Evolutionary conservation across 345 rosid species (phyloP), one percentile per base, ranked within the genome.

Genomic region (Eucalyptus sp.): DNA sequence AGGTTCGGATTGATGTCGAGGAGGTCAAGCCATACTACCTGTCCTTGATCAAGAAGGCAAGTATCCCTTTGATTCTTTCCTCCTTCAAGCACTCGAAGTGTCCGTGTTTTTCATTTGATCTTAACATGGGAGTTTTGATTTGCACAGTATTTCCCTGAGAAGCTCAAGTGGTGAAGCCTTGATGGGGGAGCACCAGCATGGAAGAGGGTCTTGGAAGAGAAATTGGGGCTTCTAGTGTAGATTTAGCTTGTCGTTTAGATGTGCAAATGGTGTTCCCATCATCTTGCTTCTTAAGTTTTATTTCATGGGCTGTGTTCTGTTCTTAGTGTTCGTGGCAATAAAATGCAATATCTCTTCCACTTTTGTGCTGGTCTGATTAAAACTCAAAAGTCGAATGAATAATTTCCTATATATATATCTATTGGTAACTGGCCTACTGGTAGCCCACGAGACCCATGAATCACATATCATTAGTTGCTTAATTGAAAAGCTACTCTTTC

Each of bases 11-110:
- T 37, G 92, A 94, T 50, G 94, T 94, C 13, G 94, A 93, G 56
- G 88, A 88, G 83, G 96, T 94, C 88, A 93, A 93, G 18, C 91
- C 93, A 37, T 92, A 93, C 81, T 94, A 93, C 27, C 90, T 93
- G 44, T 71, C 89, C 11, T 93, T 93, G 93, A 94, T 94, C 22
- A 37, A 91, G 16, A 94, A 93, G 90, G 95, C 92, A 24, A 20
- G 27, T 76, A 41, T 37, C 83, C 25, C 25, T 76, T 71, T 20
- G 14, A 76, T 76, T 37, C 83, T 7, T 76, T 76, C 43, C 46
- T 76, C 20, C 83, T 76, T 76, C 27, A 20, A 37, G 46, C 14
- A 76, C 46, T 52, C 71, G 5, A 20, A 37, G 14, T 20, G 83
- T 37, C 83, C 44, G 13, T 24, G 27, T 6, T 20, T 18, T 66